Evolutionary conservation across 2,329 filamentous ascomycete species (phyloP), one percentile per base, ranked within the genome.

Genomic region (Dactylonectria macrodidyma): DNA sequence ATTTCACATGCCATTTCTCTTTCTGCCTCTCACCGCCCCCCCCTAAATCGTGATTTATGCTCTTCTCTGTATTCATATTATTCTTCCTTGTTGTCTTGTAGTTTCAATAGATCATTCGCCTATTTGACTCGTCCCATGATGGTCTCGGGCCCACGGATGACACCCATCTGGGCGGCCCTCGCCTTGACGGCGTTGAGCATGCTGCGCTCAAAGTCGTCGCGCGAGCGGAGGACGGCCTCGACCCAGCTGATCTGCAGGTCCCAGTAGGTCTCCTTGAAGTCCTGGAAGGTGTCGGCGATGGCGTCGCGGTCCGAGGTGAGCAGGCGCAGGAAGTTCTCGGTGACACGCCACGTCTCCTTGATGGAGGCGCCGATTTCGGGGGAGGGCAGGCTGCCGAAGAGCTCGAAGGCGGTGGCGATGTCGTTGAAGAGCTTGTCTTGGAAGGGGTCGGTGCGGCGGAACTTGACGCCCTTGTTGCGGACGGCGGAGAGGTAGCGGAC

Each of bases 201-300:
- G 67, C 89, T 88, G 73, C 95, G 87, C 81, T 98, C 96, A 82
- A 97, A 98, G 83, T 99, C 96, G 81, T 99, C 96, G 73, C 97
- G 87, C 2, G 91, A 87, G 73, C 95, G 88, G 71, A 99, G 79
- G 55, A 97, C 95, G 7, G 93, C 92, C 85, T 99, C 97, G 8
- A 99, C 95, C 96, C 96, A 99, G 52, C 91, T 92, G 66, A 98
- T 91, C 80, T 97, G 94, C 78, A 98, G 85, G 82, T 99, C 96
- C 93, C 95, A 97, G 81, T 97, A 98, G 52, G 89, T 87, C 46
- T 83, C 84, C 86, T 98, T 98, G 84, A 99, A 95, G 5, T 85
- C 84, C 74, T 92, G 92, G 77, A 97, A 98, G 1, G 93, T 91
- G 59, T 93, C 90, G 16, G 94, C 90, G 1, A 98, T 86, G 26